phyloP scores from a whole-genome alignment of 2,329 filamentous ascomycete genomes.

The Dryadomyces quercivorus region DNA sequence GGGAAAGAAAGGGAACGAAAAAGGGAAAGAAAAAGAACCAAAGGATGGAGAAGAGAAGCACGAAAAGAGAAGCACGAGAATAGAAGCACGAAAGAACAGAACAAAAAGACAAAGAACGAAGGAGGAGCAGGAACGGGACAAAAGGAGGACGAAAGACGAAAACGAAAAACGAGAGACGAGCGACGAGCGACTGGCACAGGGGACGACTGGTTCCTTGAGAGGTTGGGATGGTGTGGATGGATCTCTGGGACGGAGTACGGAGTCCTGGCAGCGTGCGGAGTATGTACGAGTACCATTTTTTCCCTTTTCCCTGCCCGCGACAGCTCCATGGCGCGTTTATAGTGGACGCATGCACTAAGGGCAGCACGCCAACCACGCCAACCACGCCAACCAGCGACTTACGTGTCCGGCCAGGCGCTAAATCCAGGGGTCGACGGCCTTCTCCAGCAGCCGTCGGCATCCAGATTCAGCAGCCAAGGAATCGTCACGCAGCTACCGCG shows the following conservation, averaged over 20 bases:
- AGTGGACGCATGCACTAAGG: slow-evolving; percentile 1
- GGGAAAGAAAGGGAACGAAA: too few species aligned
- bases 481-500: not conserved
- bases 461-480: not conserved
- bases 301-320: not conserved
- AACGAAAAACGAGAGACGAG: not conserved
- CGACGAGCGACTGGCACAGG: not conserved
- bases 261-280: too few species aligned
- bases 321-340: not conserved
- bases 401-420: not conserved
- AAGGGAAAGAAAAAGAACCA: too few species aligned
- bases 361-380: not conserved
- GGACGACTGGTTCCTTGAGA: not conserved
- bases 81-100: too few species aligned
- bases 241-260: not conserved
- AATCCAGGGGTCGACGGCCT: not conserved
- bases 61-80: too few species aligned
- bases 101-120: too few species aligned
- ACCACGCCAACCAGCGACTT: not conserved
- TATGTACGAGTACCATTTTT: not conserved
- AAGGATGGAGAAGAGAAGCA: too few species aligned
- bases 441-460: not conserved
- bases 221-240: not conserved
- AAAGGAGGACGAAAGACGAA: too few species aligned
- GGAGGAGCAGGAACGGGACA: too few species aligned